These are phyloP conservation scores for Theileria sp. DNA, from an alignment of 169 alveolate genomes.

Conservation along the genomic window DNA sequence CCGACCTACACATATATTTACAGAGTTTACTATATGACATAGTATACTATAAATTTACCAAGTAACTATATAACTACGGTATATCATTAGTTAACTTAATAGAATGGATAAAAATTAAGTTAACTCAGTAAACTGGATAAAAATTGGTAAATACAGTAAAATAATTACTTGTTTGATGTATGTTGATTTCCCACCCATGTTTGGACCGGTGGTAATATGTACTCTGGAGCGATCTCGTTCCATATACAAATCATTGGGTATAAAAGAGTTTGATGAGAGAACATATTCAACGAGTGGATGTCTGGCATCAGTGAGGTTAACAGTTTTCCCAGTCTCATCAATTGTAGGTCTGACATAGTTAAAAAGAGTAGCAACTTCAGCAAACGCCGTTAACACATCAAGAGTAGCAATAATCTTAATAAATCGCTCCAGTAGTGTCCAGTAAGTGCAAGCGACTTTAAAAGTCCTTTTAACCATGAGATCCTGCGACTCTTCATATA, in stretches of 20 bases:
- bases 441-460: slow-evolving; percentile 92
- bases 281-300: slow-evolving; percentile 85
- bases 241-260: slow-evolving; percentile 84
- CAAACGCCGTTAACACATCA: slow-evolving; percentile 92
- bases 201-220: slow-evolving; percentile 96
- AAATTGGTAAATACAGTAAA: too few relatives aligned
- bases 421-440: slow-evolving; percentile 89
- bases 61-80: not conserved
- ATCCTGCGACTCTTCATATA: slow-evolving; percentile 80
- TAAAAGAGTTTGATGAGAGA: slow-evolving; percentile 70
- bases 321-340: slow-evolving; percentile 76
- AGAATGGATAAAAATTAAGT: too few relatives aligned
- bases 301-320: slow-evolving; percentile 78
- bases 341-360: slow-evolving; percentile 87
- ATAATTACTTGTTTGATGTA: slow-evolving; percentile 85
- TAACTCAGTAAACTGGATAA: too few relatives aligned
- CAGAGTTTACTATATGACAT: not conserved
- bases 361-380: slow-evolving; percentile 85
- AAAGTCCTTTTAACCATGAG: slow-evolving; percentile 87
- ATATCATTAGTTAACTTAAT: too few relatives aligned
- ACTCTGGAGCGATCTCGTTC: slow-evolving; percentile 79
- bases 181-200: slow-evolving; percentile 98
- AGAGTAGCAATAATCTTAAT: slow-evolving; percentile 85
- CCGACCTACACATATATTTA: slow-evolving; percentile 40
- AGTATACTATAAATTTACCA: not conserved